A percentile compares a stretch with the other conserved stretches of the same genome.
Conservation (phyloP, 2,329 filamentous ascomycete genomes). For the Ceratocystis albifundus region DNA sequence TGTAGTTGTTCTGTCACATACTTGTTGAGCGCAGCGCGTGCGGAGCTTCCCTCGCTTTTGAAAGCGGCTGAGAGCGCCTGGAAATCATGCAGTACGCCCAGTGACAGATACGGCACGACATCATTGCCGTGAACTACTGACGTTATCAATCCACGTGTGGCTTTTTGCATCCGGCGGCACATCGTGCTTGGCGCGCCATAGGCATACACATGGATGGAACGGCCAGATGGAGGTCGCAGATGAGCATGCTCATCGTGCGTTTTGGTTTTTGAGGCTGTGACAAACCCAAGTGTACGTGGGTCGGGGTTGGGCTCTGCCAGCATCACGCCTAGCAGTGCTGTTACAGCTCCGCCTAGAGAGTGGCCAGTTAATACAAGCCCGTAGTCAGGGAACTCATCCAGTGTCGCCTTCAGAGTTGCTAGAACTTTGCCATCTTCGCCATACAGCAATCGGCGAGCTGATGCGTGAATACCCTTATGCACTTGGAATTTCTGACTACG, state of each 20-base stretch:
- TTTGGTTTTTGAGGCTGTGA: conserved; percentile 43
- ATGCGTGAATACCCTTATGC: conserved; percentile 64
- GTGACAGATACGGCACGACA: conserved; percentile 59
- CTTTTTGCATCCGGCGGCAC: conserved; percentile 55
- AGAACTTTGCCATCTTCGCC: conserved; percentile 57
- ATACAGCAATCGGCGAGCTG: conserved; percentile 54
- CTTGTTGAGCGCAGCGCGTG: conserved; percentile 53
- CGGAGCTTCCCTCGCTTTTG: conserved; percentile 57
- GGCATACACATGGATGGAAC: conserved; percentile 67
- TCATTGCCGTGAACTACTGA: conserved; percentile 63
- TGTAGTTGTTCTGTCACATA: conserved; percentile 56
- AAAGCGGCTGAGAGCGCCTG: conserved; percentile 61
- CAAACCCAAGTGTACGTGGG: conserved; percentile 42
- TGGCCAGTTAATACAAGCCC: conserved; percentile 59
- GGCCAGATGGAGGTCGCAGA: conserved; percentile 42
- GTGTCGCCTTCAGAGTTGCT: conserved; percentile 51
- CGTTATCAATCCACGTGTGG: conserved; percentile 63
- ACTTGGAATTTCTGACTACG: conserved; percentile 55
- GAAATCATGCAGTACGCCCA: conserved; percentile 63
- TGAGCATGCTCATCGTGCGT: conserved; percentile 18
- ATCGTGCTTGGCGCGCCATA: conserved; percentile 65
- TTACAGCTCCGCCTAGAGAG: conserved; percentile 58
- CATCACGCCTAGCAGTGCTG: conserved; percentile 58
- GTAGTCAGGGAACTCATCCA: conserved; percentile 57
- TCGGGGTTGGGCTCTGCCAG: conserved; percentile 50